Conservation (phyloP, 2,329 filamentous ascomycete genomes). For the Fusarium aywerte region DNA sequence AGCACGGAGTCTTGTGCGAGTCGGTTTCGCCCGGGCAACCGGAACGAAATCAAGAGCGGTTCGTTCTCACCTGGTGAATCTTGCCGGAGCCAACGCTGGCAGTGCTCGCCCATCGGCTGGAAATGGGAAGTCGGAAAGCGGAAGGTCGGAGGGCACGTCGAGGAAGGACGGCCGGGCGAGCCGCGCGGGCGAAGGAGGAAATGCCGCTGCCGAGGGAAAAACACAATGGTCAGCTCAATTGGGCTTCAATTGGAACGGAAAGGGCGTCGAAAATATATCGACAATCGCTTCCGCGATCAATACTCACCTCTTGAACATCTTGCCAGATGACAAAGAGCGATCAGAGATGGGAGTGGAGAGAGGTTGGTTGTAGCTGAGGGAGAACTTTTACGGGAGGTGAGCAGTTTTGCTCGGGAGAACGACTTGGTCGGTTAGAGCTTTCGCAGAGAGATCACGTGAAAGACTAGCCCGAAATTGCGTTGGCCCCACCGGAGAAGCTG, state of each 20-base stretch:
- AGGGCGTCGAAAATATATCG: conserved; percentile 37
- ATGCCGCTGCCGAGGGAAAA: conserved; percentile 66
- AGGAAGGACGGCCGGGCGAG: conserved; percentile 68
- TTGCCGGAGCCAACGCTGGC: conserved; percentile 70
- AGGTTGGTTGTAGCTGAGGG: conserved; percentile 62
- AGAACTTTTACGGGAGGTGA: conserved; percentile 61
- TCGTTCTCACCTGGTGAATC: conserved; percentile 71
- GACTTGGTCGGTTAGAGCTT: conserved; percentile 59
- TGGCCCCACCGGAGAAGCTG: conserved; percentile 37
- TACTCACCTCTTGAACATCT: conserved; percentile 86
- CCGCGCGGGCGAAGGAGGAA: conserved; percentile 71
- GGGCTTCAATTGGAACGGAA: conserved; percentile 58
- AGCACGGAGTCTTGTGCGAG: conserved; percentile 28
- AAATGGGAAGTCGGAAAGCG: conserved; percentile 64
- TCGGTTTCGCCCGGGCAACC: conserved; percentile 39
- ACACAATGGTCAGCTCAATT: conserved; percentile 57
- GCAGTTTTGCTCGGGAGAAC: conserved; percentile 60
- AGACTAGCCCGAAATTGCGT: conserved; percentile 47
- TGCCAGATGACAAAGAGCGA: conserved; percentile 75
- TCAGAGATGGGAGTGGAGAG: conserved; percentile 68
- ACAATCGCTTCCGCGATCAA: conserved; percentile 46
- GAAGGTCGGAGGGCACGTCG: conserved; percentile 69
- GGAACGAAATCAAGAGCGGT: conserved; percentile 26
- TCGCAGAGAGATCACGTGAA: conserved; percentile 53
- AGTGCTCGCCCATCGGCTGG: conserved; percentile 69